A percentile compares a stretch with the other conserved stretches of the same genome.
These are phyloP conservation scores for Aureobasidium sp. DNA, from an alignment of 2,329 filamentous ascomycete species.

Conservation along the genomic window DNA sequence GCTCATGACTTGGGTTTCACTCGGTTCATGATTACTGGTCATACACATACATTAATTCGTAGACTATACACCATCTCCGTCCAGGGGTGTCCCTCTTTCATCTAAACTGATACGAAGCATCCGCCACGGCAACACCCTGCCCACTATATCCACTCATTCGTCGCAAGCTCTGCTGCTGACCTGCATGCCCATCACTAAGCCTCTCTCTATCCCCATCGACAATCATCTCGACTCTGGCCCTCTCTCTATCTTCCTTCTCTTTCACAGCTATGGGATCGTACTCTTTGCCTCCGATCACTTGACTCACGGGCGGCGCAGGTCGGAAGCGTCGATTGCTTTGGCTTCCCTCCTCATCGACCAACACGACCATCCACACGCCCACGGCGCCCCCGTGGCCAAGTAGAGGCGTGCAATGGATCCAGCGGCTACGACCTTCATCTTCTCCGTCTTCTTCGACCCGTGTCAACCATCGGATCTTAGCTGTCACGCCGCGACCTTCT, in stretches of 20 bases:
- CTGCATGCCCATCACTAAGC: background rate
- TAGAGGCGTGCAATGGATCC: conserved; percentile 72
- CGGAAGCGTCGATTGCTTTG: conserved; percentile 27
- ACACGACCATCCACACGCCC: conserved; percentile 72
- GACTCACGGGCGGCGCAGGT: conserved; percentile 30
- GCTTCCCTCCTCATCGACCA: conserved; percentile 53
- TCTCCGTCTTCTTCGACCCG: conserved; percentile 32
- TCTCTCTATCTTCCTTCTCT: conserved; percentile 7
- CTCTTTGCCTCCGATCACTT: conserved; percentile 29
- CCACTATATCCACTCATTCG: background rate
- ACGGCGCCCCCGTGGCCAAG: conserved; percentile 59
- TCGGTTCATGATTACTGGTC: too few species aligned
- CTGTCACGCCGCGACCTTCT: conserved; percentile 36
- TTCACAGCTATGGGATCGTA: conserved; percentile 21
- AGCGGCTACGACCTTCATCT: conserved; percentile 56
- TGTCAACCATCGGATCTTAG: conserved; percentile 38
- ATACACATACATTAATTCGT: background rate
- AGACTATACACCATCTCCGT: background rate
- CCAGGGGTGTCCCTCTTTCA: background rate
- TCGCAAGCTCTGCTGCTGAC: background rate
- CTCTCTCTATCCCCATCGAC: background rate
- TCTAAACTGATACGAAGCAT: background rate
- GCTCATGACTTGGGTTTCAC: too few species aligned
- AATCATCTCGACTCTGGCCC: conserved; percentile 1
- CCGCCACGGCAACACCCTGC: background rate